phyloP scores from a whole-genome alignment of 176 grass and related monocot genomes.

The Triticum urartu region DNA sequence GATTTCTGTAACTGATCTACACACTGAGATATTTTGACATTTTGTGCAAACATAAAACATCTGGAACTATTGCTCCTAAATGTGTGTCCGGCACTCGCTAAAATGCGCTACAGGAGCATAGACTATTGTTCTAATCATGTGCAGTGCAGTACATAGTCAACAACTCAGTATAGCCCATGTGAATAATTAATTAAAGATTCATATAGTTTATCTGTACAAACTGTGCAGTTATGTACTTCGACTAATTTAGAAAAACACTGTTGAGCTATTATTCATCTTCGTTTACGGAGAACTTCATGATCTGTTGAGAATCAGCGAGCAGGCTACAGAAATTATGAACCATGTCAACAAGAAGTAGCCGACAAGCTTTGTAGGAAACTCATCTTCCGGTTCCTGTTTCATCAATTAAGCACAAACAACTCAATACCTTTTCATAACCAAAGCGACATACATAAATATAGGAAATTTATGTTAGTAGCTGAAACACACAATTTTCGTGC shows the following conservation, averaged over 20 bases:
- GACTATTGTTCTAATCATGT: background rate
- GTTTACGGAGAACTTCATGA: conserved; percentile 33
- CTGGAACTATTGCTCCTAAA: background rate
- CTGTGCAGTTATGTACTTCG: background rate
- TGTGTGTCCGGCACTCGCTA: background rate
- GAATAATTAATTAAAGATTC: background rate
- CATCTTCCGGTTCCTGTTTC: conserved; percentile 89
- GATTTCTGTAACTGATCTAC: background rate
- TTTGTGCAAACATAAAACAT: background rate
- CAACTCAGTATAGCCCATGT: background rate
- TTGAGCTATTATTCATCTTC: background rate
- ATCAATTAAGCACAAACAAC: conserved; percentile 4
- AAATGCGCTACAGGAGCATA: background rate
- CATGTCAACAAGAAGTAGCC: conserved; percentile 75
- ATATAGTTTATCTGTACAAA: conserved; percentile 5
- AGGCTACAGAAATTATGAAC: conserved; percentile 61
- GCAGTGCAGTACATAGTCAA: background rate
- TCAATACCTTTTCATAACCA: background rate
- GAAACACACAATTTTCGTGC: background rate
- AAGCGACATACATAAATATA: background rate
- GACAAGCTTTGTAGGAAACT: conserved; percentile 66
- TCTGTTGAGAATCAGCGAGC: conserved; percentile 72
- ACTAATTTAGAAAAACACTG: background rate
- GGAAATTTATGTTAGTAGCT: background rate
- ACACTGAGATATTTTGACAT: background rate